Base-by-base conservation (phyloP, 306 rosid species). In the Vigna mungo region DNA sequence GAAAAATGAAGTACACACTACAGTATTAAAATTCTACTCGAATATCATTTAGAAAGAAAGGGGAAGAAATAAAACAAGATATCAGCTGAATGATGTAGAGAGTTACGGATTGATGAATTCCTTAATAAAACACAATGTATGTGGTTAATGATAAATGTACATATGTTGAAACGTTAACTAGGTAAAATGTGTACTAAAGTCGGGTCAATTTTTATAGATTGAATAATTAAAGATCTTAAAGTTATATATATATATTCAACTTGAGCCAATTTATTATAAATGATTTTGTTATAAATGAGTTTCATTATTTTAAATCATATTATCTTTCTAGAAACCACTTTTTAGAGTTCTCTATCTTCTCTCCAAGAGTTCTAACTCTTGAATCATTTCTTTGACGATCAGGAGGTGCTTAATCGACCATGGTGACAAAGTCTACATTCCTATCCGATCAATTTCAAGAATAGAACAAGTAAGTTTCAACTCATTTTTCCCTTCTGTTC, bases 201-300 rank as follows among this genome's bases (percentile, higher is more conserved):
- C 60, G 14, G 34, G 8, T 8, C 25, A n/a, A 43, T 54, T 10
- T 77, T 66, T 10, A 52, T 16, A 56, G 76, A 78, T 56, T 44
- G 43, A 30, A 32, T 46, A 68, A 23, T 47, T 32, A 32, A 55
- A 56, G 46, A 54, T 43, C 27, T 58, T n/a, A 20, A 41, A 46
- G 27, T 72, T 48, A 71, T 39, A 39, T 48, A 71, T 39, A 39
- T 49, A 48, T 39, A 61, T 71, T 39, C 27, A 20, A 61, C 20
- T 51, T 4, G 2, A 51, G 39, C 63, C 18, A 37, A 71, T 36
- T 68, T 68, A 21, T 21, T 21, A 21, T 21, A 21, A 21, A 21
- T 21, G 1, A 1, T 21, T 21, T 21, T 21, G 23, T 21, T 21
- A 21, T 21, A 21, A 21, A 21, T 21, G 23, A 21, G 23, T 21